Base-by-base conservation (phyloP, 331 rosid species). In the Quercus lobata region DNA sequence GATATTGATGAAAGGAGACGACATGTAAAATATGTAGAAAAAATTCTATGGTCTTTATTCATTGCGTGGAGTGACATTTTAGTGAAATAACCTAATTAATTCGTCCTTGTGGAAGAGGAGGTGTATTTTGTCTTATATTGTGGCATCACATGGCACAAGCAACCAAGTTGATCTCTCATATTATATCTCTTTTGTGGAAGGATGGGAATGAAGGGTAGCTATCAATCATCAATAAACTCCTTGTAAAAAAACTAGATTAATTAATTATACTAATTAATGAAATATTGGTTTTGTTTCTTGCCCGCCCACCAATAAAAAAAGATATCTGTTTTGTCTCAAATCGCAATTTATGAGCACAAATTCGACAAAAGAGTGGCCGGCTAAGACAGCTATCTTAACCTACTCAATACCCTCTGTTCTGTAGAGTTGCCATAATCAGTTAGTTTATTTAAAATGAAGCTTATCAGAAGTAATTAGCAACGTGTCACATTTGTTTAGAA, bases 351-450 rank as follows among this genome's bases (percentile, higher is more conserved):
- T 83, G 80, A 88, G 82, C 81, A 49, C 83, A 87, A 84, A 85
- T 86, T 88, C 80, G 96, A 93, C 96, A 91, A 91, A 86, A 76
- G 63, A 76, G 63, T 79, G 94, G 97, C 94, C 99, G 98, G 98
- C 99, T 77, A 88, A 90, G 89, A 89, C 91, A 91, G 91, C 97
- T 91, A 60, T 68, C 78, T 89, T 91, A 78, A 93, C 98, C 84
- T 90, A 95, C 86, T 86, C 87, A 55, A 63, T 57, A 89, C 76
- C 83, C 53, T 71, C n/a, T 74, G 56, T 81, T 79, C 82, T 63
- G 83, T 9, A 54, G n/a, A n/a, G n/a, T 34, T 73, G 53, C 53
- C 52, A 44, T 72, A 71, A 62, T 73, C 46, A 15, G 55, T 41
- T 41, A 10, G 68, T 52, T 9, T 79, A 27, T 14, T 27, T 7